Evolutionary conservation across 192 early-diverging fungal genomes (phyloP).

Genomic region (Cladochytrium replicatum): DNA sequence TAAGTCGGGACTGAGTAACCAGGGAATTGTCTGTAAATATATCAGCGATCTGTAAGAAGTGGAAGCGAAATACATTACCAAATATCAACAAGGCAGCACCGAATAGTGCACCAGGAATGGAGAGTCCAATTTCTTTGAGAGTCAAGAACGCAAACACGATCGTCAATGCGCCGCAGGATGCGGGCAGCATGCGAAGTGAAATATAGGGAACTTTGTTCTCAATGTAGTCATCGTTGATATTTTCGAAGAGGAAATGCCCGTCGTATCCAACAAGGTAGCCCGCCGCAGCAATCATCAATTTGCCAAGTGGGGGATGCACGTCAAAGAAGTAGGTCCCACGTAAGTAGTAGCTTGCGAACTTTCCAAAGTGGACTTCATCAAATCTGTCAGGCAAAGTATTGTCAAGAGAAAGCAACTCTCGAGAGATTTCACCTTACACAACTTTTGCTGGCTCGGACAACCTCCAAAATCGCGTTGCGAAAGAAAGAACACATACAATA

Average conservation of each 20-base stretch:
- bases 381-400: constrained; percentile 49
- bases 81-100: constrained; percentile 73
- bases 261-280: constrained; percentile 86
- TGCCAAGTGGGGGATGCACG: constrained; percentile 94
- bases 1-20: constrained; percentile 84
- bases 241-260: constrained; percentile 89
- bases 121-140: constrained; percentile 80
- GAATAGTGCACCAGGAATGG: constrained; percentile 58
- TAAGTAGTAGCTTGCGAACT: constrained; percentile 91
- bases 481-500: constrained; percentile 30
- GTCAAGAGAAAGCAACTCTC: not conserved
- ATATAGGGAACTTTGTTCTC: constrained; percentile 84
- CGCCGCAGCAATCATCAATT: constrained; percentile 74
- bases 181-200: constrained; percentile 67
- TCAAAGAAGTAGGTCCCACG: constrained; percentile 88
- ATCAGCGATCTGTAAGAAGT: not conserved
- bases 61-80: constrained; percentile 44
- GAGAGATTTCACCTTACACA: constrained; percentile 25
- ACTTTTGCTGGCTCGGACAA: constrained; percentile 64
- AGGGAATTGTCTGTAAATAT: constrained; percentile 69
- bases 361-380: constrained; percentile 99
- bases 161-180: constrained; percentile 65
- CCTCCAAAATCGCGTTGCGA: constrained; percentile 58
- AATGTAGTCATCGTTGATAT: constrained; percentile 87
- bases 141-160: constrained; percentile 72